Percentiles rank a stretch among this genome's conserved stretches.
Evolutionary conservation across 2,329 filamentous ascomycete species (phyloP).

Genomic region (Claviceps cyperi): DNA sequence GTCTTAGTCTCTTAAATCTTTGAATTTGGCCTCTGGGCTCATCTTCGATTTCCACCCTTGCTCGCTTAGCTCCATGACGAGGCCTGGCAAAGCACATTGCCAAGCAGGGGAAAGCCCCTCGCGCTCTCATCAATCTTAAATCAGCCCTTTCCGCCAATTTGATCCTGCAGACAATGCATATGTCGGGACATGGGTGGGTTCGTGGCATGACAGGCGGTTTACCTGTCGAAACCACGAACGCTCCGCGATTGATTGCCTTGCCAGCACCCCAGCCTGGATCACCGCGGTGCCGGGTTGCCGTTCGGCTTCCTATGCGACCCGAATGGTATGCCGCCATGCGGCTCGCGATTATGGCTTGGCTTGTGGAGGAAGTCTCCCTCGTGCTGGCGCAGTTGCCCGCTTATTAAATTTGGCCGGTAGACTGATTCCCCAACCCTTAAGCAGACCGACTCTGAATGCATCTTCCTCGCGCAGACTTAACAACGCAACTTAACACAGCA

Average conservation of each 20-base stretch:
- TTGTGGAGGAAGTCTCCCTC: neutral
- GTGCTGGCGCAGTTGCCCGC: neutral
- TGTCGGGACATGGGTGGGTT: neutral
- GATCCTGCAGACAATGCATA: neutral
- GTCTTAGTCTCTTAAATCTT: neutral
- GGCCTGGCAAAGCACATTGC: neutral
- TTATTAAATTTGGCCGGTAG: constrained; percentile 1
- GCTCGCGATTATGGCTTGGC: constrained; percentile 6
- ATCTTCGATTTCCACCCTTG: neutral
- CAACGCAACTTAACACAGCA: neutral
- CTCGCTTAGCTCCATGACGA: neutral
- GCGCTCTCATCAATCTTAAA: neutral
- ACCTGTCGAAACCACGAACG: neutral
- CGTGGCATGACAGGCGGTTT: neutral
- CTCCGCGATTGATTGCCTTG: constrained; percentile 8
- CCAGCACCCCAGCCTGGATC: constrained; percentile 9
- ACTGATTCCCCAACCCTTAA: neutral
- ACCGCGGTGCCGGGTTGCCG: constrained; percentile 6
- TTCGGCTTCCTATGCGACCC: constrained; percentile 32
- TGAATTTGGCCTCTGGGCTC: neutral
- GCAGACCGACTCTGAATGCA: neutral
- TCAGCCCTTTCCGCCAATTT: constrained; percentile 1
- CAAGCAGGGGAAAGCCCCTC: neutral
- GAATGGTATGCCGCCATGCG: constrained; percentile 24
- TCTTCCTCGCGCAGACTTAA: neutral